A percentile compares a stretch with the other conserved stretches of the same genome.
Conservation (phyloP, 75 land plant species). For the Azolla pinnata region DNA sequence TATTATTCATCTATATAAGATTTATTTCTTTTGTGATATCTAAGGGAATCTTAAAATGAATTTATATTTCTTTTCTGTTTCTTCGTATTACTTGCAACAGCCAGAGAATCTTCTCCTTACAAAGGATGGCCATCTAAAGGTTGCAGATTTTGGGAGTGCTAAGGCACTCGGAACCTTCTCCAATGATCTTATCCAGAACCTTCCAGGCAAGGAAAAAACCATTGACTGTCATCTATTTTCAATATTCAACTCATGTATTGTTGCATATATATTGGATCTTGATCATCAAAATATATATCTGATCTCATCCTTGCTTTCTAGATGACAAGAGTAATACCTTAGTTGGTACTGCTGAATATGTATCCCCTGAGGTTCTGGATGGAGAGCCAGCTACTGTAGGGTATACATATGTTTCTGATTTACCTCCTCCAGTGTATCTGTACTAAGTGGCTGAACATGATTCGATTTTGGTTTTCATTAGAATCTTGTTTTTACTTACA, state of each 20-base stretch:
- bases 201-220: constrained; percentile 32
- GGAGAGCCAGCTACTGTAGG: constrained; percentile 73
- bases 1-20: too few relatives aligned
- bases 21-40: too few relatives aligned
- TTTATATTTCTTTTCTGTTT: too few relatives aligned
- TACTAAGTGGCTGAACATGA: not conserved
- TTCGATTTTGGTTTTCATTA: not conserved
- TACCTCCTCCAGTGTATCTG: not conserved
- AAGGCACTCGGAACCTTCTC: constrained; percentile 63
- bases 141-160: constrained; percentile 97
- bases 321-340: constrained; percentile 88
- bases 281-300: too few relatives aligned
- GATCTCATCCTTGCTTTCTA: too few relatives aligned
- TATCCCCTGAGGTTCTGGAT: constrained; percentile 93
- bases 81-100: constrained; percentile 33
- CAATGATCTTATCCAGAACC: constrained; percentile 54
- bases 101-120: constrained; percentile 92
- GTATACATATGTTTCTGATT: constrained; percentile 24
- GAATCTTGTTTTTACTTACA: constrained; percentile 25
- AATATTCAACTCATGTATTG: too few relatives aligned
- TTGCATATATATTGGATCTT: too few relatives aligned
- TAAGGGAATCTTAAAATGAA: too few relatives aligned
- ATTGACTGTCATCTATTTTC: too few relatives aligned
- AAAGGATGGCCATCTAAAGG: constrained; percentile 83
- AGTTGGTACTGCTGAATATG: constrained; percentile 99